Conservation (phyloP, 495 filamentous ascomycete species). For the Tuber aestivum region DNA sequence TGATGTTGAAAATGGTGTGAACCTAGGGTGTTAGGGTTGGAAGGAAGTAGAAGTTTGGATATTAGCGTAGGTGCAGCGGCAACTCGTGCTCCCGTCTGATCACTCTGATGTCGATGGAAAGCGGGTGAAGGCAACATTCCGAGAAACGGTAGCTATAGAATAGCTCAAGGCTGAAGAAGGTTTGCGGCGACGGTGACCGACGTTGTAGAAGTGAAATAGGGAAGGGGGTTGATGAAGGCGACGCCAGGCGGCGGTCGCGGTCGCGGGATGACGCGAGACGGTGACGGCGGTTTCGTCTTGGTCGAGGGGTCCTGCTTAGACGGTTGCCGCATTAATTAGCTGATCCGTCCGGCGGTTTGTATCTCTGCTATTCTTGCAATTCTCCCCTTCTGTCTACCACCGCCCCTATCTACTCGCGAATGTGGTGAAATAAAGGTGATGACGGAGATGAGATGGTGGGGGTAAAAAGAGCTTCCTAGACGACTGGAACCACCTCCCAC, state of each 20-base stretch:
- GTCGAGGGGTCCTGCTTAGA: conserved; percentile 36
- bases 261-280: conserved; percentile 29
- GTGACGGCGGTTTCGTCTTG: conserved; percentile 39
- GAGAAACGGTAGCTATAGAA: conserved; percentile 16
- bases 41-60: conserved; percentile 35
- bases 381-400: conserved; percentile 9
- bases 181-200: conserved; percentile 19
- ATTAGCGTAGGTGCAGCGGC: conserved; percentile 36
- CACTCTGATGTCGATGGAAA: conserved; percentile 28
- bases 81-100: conserved; percentile 31
- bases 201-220: neutral
- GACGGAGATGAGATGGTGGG: neutral
- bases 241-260: conserved; percentile 27
- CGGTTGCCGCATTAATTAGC: conserved; percentile 41
- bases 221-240: conserved; percentile 16
- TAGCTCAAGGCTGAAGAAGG: conserved; percentile 33
- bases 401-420: conserved; percentile 14
- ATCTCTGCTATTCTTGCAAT: conserved; percentile 24
- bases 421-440: neutral
- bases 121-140: conserved; percentile 32
- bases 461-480: neutral
- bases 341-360: conserved; percentile 38
- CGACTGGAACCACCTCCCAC: conserved; percentile 17
- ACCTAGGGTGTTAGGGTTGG: conserved; percentile 26
- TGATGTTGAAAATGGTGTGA: conserved; percentile 22